Evolutionary conservation across 352 stramenopile genomes (phyloP), one percentile per base, ranked within the genome.

Genomic region (Phytophthora pluvialis): DNA sequence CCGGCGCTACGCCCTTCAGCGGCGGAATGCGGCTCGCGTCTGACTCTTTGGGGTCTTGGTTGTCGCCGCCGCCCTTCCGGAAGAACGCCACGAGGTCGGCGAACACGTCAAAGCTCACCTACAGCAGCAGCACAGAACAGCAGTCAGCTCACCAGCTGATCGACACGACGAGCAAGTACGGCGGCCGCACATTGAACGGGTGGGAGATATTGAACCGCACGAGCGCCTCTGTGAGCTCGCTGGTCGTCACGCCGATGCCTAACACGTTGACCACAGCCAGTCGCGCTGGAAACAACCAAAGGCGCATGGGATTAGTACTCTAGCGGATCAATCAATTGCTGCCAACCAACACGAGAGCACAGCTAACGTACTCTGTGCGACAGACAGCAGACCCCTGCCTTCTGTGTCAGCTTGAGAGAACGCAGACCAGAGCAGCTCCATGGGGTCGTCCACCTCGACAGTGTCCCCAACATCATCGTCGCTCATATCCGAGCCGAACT

Each of bases 71-170:
- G 21, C 43, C 48, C 16, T 60, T 45, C 21, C 61, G 66, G 49
- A 78, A 83, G 56, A 78, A 78, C 4, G 58, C 52, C 15, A 78
- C 76, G 21, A 92, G 65, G 26, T 89, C 78, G 4, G 67, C 64
- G 36, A 92, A 92, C 21, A 80, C 58, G 32, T 89, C 80, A 50
- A 92, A 91, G 31, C 74, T 73, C 58, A 91, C 69, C 83, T 92
- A 51, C 26, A 55, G 25, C 33, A 66, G 26, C 21, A 21, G 21
- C 21, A 21, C 21, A 21, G 44, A 43, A 49, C 16, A 47, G 32
- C 16, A 43, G 15, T 51, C 0, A 46, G 46, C 49, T 21, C 21
- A 2, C 21, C 13, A 48, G 36, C 7, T 1, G 35, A 49, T 28
- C 10, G 21, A 21, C 21, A 21, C 5, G 25, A 57, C 5, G 2